A percentile compares a stretch with the other conserved stretches of the same genome.
These are phyloP conservation scores for Geotrichum restrictum DNA, from an alignment of 1,139 yeast genomes.

Conservation along the genomic window DNA sequence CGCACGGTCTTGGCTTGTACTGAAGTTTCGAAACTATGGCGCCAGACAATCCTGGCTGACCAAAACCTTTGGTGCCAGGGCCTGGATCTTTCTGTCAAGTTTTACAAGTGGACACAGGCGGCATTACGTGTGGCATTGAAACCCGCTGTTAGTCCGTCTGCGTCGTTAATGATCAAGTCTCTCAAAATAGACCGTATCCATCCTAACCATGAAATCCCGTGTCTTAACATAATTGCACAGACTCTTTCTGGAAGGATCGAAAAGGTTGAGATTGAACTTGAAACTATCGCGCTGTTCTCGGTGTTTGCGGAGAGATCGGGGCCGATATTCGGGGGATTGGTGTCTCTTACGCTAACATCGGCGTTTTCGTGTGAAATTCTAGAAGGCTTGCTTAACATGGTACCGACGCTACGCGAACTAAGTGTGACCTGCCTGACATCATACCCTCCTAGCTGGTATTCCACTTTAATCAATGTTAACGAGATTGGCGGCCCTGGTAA, in stretches of 20 bases:
- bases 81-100: constrained; percentile 15
- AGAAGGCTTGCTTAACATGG: background rate
- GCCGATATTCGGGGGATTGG: constrained; percentile 6
- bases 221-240: constrained; percentile 9
- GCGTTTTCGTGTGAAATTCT: constrained; percentile 2
- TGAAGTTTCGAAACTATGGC: constrained; percentile 15
- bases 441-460: constrained; percentile 12
- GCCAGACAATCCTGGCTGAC: constrained; percentile 10
- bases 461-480: too few species aligned
- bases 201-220: constrained; percentile 4
- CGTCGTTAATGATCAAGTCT: constrained; percentile 2
- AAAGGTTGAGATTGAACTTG: constrained; percentile 7
- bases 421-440: background rate
- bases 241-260: constrained; percentile 1
- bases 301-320: constrained; percentile 3
- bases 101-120: constrained; percentile 14
- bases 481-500: background rate
- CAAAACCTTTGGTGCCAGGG: constrained; percentile 12
- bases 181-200: constrained; percentile 13
- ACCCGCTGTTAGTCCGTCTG: constrained; percentile 11
- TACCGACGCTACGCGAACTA: constrained; percentile 12
- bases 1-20: constrained; percentile 11
- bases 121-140: background rate
- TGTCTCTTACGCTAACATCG: background rate
- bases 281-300: constrained; percentile 10